Percentiles rank a stretch among this genome's conserved stretches.
These are phyloP conservation scores for Daldinia bambusicola DNA, from an alignment of 495 filamentous ascomycete genomes.

Conservation along the genomic window DNA sequence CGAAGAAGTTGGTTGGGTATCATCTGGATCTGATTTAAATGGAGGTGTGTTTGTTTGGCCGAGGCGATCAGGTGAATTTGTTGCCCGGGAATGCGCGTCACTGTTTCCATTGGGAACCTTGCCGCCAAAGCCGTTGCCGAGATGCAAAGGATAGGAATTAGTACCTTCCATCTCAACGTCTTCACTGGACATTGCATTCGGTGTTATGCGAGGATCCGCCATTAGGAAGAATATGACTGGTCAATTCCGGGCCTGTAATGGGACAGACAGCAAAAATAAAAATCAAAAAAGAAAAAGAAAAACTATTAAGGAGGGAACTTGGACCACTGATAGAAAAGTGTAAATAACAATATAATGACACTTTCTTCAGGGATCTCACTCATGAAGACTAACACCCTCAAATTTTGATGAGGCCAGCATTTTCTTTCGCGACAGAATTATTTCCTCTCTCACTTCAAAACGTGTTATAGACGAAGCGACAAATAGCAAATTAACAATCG, in stretches of 20 bases:
- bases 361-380: conserved; percentile 10
- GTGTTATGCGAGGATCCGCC: conserved; percentile 26
- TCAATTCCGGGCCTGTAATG: conserved; percentile 11
- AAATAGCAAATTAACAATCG: not conserved
- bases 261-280: not conserved
- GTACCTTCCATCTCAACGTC: conserved; percentile 38
- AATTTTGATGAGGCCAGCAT: conserved; percentile 19
- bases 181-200: conserved; percentile 17
- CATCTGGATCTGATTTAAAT: conserved; percentile 39
- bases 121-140: conserved; percentile 24
- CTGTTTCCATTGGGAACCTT: conserved; percentile 14
- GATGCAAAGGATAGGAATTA: conserved; percentile 21
- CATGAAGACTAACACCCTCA: conserved; percentile 13
- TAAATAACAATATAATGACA: not conserved
- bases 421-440: conserved; percentile 11
- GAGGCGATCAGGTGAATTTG: conserved; percentile 1
- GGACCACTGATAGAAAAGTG: conserved; percentile 1
- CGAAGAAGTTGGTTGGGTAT: conserved; percentile 32
- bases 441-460: not conserved
- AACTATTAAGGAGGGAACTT: not conserved
- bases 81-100: conserved; percentile 10
- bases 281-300: not conserved
- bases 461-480: not conserved
- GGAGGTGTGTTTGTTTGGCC: conserved; percentile 25
- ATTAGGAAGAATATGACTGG: conserved; percentile 32